phyloP scores from a whole-genome alignment of 352 stramenopile genomes.

The Phytophthora citrophthora region DNA sequence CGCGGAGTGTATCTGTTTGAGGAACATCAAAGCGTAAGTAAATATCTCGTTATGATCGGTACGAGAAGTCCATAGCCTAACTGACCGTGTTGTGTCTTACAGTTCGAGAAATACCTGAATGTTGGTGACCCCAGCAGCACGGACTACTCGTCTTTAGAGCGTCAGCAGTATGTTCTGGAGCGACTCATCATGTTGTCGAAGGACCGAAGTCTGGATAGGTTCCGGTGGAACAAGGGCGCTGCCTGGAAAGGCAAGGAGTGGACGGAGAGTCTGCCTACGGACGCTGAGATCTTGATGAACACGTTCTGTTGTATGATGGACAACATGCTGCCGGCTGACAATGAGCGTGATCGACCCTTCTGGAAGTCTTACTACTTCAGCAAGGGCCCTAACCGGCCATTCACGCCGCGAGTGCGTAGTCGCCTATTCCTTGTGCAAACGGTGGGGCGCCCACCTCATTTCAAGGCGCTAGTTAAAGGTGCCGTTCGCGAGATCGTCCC shows the following conservation, averaged over 20 bases:
- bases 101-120: slow-evolving; percentile 91
- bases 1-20: slow-evolving; percentile 81
- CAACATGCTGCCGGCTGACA: slow-evolving; percentile 82
- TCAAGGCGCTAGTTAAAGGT: slow-evolving; percentile 82
- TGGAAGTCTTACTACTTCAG: slow-evolving; percentile 84
- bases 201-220: slow-evolving; percentile 84
- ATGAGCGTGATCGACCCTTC: slow-evolving; percentile 81
- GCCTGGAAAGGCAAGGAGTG: slow-evolving; percentile 89
- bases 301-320: slow-evolving; percentile 90
- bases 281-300: slow-evolving; percentile 89
- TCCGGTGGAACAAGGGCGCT: slow-evolving; percentile 83
- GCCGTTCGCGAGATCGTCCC: slow-evolving; percentile 84
- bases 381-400: slow-evolving; percentile 74
- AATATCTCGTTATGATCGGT: neutral
- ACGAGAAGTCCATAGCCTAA: neutral
- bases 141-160: slow-evolving; percentile 78
- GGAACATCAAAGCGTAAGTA: slow-evolving; percentile 75
- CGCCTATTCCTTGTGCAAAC: slow-evolving; percentile 83
- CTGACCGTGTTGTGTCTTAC: slow-evolving; percentile 17
- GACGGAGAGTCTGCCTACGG: slow-evolving; percentile 76
- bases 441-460: slow-evolving; percentile 76
- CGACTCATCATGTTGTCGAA: slow-evolving; percentile 88
- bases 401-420: slow-evolving; percentile 73
- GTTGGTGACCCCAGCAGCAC: slow-evolving; percentile 74
- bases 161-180: slow-evolving; percentile 86